These are phyloP conservation scores for Fusarium sarcochroum DNA, from an alignment of 2,329 filamentous ascomycete genomes.

Conservation along the genomic window DNA sequence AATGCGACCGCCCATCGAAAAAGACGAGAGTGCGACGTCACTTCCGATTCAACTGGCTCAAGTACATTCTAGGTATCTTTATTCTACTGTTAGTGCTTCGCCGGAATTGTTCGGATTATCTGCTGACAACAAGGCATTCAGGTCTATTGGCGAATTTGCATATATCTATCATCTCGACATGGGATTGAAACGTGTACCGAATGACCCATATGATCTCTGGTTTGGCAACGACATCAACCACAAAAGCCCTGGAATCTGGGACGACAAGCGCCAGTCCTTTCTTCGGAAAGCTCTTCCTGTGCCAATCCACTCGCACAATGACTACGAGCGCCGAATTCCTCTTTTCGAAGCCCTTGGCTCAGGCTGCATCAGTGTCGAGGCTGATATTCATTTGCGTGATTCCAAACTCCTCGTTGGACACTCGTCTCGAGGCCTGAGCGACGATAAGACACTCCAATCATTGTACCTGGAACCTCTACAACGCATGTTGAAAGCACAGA, in stretches of 20 bases:
- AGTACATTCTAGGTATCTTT: not conserved
- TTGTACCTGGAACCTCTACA: conserved; percentile 19
- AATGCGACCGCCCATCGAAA: too few species aligned
- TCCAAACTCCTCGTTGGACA: conserved; percentile 10
- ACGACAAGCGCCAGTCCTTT: conserved; percentile 21
- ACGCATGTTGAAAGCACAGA: conserved; percentile 19
- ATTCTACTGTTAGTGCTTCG: not conserved
- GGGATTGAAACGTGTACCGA: conserved; percentile 6
- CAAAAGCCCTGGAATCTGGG: conserved; percentile 25
- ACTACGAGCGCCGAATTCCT: conserved; percentile 22
- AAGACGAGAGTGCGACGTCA: too few species aligned
- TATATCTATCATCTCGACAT: conserved; percentile 7
- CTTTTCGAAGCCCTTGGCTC: conserved; percentile 28
- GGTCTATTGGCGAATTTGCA: conserved; percentile 9
- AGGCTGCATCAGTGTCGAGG: conserved; percentile 23
- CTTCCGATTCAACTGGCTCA: not conserved
- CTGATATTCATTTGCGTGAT: conserved; percentile 6
- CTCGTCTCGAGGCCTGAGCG: not conserved
- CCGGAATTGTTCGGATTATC: too few species aligned
- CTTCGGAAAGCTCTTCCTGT: conserved; percentile 15
- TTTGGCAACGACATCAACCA: conserved; percentile 8
- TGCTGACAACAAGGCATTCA: not conserved
- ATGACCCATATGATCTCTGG: conserved; percentile 30
- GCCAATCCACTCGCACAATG: conserved; percentile 24
- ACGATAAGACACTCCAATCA: not conserved